These are phyloP conservation scores for Ganoderma leucocontextum DNA, from an alignment of 1,284 basidiomycete genomes.

Conservation along the genomic window DNA sequence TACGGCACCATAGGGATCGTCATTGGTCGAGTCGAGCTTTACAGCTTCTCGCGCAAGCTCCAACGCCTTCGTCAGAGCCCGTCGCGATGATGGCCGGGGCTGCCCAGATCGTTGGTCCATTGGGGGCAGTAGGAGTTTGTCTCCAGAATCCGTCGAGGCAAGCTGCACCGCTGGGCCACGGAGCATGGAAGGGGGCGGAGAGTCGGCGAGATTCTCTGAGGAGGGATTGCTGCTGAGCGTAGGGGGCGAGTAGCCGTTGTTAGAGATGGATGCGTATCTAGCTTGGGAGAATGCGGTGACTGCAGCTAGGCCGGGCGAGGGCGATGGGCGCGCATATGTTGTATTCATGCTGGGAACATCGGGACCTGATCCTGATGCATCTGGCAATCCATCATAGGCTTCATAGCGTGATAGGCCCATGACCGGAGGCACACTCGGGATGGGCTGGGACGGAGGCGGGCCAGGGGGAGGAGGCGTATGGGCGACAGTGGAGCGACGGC, in stretches of 20 bases:
- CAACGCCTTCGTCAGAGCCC: slow-evolving; percentile 79
- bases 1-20: slow-evolving; percentile 83
- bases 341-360: slow-evolving; percentile 35
- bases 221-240: slow-evolving; percentile 45
- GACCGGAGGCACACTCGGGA: slow-evolving; percentile 64
- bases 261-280: slow-evolving; percentile 52
- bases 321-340: slow-evolving; percentile 55
- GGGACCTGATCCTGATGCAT: slow-evolving; percentile 33
- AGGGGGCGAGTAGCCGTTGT: slow-evolving; percentile 39
- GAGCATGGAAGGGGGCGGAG: slow-evolving; percentile 52
- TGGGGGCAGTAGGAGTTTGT: slow-evolving; percentile 55
- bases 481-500: slow-evolving; percentile 74
- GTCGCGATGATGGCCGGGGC: slow-evolving; percentile 71
- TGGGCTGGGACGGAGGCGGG: slow-evolving; percentile 79
- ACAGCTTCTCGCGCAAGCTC: slow-evolving; percentile 87
- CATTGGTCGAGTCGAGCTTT: slow-evolving; percentile 80
- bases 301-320: slow-evolving; percentile 63
- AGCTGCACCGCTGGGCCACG: slow-evolving; percentile 35
- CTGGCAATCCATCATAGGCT: slow-evolving; percentile 37
- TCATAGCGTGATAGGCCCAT: slow-evolving; percentile 40
- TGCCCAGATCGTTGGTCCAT: slow-evolving; percentile 50
- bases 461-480: slow-evolving; percentile 69
- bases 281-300: slow-evolving; percentile 68
- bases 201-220: slow-evolving; percentile 64
- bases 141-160: slow-evolving; percentile 46